Conservation (phyloP, 2,329 filamentous ascomycete genomes). For the Paracoccidioides lutzii region DNA sequence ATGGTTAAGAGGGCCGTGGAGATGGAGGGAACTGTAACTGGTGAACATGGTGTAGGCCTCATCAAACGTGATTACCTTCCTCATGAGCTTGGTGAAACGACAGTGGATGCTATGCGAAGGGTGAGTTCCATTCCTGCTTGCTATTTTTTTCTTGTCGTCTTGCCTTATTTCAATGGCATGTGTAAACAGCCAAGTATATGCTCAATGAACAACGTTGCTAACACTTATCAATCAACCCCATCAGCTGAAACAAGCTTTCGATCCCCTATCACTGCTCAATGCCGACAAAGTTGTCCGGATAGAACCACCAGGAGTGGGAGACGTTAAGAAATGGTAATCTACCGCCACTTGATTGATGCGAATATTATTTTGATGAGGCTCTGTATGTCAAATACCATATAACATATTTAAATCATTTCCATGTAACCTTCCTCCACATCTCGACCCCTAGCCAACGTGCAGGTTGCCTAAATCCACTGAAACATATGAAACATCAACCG, state of each 20-base stretch:
- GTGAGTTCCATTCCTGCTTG: conserved; percentile 26
- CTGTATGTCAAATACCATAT: background rate
- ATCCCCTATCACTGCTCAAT: conserved; percentile 53
- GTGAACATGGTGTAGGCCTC: conserved; percentile 58
- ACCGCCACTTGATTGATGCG: background rate
- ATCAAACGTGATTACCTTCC: conserved; percentile 54
- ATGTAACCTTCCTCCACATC: too few relatives aligned
- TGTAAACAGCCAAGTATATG: too few relatives aligned
- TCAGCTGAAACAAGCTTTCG: conserved; percentile 51
- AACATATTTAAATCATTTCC: background rate
- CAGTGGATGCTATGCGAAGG: conserved; percentile 53
- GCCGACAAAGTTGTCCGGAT: conserved; percentile 53
- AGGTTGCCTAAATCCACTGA: too few relatives aligned
- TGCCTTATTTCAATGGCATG: background rate
- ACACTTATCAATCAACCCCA: background rate
- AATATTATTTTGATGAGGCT: background rate
- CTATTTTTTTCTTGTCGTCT: background rate
- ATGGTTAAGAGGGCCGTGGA: conserved; percentile 60
- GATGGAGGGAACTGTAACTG: conserved; percentile 59
- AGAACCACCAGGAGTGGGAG: conserved; percentile 36
- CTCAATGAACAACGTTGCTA: background rate
- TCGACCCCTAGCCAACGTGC: too few relatives aligned
- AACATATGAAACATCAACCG: too few relatives aligned
- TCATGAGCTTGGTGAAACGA: conserved; percentile 48
- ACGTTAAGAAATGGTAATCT: conserved; percentile 36